A percentile compares a stretch with the other conserved stretches of the same genome.
Evolutionary conservation across 768 basidiomycete species (phyloP).

Genomic region (Pleurotus platypus): DNA sequence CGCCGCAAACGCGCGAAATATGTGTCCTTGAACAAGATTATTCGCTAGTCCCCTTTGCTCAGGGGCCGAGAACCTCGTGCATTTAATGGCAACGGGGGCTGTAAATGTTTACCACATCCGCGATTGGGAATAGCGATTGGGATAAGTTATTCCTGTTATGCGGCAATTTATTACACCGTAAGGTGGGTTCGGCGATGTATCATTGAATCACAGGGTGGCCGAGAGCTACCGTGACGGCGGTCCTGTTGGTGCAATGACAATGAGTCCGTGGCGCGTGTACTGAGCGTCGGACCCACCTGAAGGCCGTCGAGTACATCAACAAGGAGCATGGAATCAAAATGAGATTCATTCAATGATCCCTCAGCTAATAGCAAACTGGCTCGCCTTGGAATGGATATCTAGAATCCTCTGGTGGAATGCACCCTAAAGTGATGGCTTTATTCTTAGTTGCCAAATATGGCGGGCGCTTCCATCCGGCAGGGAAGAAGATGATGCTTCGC

Average conservation of each 20-base stretch:
- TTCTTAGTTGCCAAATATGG: slow-evolving; percentile 4
- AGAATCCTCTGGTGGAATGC: slow-evolving; percentile 2
- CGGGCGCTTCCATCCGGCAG: neutral
- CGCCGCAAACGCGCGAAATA: too few species aligned
- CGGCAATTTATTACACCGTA: too few species aligned
- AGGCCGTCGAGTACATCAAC: neutral
- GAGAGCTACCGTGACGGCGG: too few species aligned
- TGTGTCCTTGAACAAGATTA: too few species aligned
- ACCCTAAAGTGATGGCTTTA: neutral
- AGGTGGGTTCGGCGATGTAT: too few species aligned
- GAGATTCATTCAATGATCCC: too few species aligned
- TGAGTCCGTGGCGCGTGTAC: neutral
- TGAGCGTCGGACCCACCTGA: neutral
- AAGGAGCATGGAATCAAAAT: too few species aligned
- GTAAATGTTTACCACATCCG: neutral
- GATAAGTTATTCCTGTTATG: too few species aligned
- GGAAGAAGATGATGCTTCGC: neutral
- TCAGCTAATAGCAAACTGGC: neutral
- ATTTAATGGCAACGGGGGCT: neutral
- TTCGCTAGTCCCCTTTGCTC: neutral
- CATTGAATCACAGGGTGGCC: too few species aligned
- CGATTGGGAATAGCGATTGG: too few species aligned
- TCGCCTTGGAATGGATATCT: neutral
- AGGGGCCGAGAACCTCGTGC: neutral
- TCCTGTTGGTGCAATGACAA: neutral